Evolutionary conservation across 75 land plant genomes (phyloP).

Genomic region (Isoetes taiwanensis): DNA sequence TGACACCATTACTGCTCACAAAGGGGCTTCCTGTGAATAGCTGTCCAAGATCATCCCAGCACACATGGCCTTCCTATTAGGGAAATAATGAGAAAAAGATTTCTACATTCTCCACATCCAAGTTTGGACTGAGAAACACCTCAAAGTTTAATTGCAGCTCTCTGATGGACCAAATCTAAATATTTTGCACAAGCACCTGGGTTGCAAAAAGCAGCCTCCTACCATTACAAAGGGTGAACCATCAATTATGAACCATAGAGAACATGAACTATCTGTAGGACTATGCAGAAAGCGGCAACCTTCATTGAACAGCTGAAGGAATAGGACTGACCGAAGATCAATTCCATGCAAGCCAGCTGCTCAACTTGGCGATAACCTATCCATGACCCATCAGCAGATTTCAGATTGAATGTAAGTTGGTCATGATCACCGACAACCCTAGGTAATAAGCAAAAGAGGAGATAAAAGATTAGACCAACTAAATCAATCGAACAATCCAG

Average conservation of each 20-base stretch:
- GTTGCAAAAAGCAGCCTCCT: constrained; percentile 98
- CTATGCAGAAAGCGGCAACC: too few relatives aligned
- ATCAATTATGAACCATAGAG: too few relatives aligned
- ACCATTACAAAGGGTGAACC: too few relatives aligned
- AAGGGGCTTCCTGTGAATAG: constrained; percentile 74
- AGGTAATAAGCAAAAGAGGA: too few relatives aligned
- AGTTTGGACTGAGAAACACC: too few relatives aligned
- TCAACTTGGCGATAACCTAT: constrained; percentile 85
- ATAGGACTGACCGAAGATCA: constrained; percentile 57
- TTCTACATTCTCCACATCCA: too few relatives aligned
- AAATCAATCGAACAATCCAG: too few relatives aligned
- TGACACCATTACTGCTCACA: constrained; percentile 83
- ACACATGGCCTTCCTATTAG: constrained; percentile 78
- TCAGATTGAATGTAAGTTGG: constrained; percentile 89
- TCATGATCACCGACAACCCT: too few relatives aligned
- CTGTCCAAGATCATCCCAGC: constrained; percentile 96
- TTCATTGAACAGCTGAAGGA: too few relatives aligned
- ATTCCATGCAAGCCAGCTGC: constrained; percentile 71
- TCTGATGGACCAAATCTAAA: constrained; percentile 53
- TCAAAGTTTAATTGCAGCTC: constrained; percentile 65
- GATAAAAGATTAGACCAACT: too few relatives aligned
- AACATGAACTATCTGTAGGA: too few relatives aligned
- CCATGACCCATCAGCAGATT: constrained; percentile 76
- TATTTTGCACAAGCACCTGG: constrained; percentile 96
- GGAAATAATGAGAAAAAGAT: too few relatives aligned